Base-by-base conservation (phyloP, 805 yeast genomes). In the Hanseniaspora clermontiae region DNA sequence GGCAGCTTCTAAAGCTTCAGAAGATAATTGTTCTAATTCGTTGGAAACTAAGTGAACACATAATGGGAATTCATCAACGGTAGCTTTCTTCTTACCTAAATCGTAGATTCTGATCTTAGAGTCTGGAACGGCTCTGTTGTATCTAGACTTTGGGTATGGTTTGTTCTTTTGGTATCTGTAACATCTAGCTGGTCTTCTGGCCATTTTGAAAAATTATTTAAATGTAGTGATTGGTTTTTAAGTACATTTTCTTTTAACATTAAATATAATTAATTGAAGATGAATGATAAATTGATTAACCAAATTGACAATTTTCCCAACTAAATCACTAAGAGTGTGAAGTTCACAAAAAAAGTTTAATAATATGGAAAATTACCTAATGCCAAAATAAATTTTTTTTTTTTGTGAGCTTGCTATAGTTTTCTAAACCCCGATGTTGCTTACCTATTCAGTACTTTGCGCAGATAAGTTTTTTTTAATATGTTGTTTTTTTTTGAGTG, bases 161-260 rank as follows among this genome's bases (percentile, higher is more conserved):
- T 93, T 93, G 95, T 93, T 93, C 87, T 93, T 93, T 87, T 96
- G 95, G 95, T 91, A 93, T 83, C 98, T 89, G 96, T 93, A 93
- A 83, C 98, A 93, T 85, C 97, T 88, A 84, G 98, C 98, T 79
- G 98, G 98, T 86, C 97, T 91, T 82, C 97, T 89, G 78, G 97
- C 97, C 97, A 91, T 91, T 76, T 84, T 87, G 82, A 75, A 74
- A 64, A 60, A 59, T 60, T 58, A 55, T 17, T 15, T 43, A 36
- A 43, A 45, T 47, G 38, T 38, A 27, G 39, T 17, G 51, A 50
- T 31, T 48, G 54, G 54, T 57, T 51, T 57, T 14, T 32, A 3
- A 7, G 20, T 10, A 12, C n/a, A 45, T 47, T 53, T 9, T 37
- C n/a, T n/a, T n/a, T n/a, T n/a, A n/a, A n/a, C n/a, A n/a, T n/a